These are phyloP conservation scores for Aspergillus neoniger DNA, from an alignment of 2,329 filamentous ascomycete genomes.

Conservation along the genomic window DNA sequence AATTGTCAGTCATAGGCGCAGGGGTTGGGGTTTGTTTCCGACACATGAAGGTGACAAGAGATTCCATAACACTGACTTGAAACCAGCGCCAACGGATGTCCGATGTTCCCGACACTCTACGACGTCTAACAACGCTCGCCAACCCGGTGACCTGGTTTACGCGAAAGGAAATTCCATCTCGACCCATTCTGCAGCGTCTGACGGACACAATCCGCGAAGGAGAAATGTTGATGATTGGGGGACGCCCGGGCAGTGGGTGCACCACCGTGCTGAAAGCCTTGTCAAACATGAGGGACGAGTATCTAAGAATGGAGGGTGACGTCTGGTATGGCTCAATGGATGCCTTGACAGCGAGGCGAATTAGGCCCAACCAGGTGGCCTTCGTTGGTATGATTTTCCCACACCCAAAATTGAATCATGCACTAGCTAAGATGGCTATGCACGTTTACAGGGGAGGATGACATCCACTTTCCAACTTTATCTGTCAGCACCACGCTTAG, in stretches of 20 bases:
- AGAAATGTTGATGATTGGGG: conserved; percentile 78
- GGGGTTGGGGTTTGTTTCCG: too few species aligned
- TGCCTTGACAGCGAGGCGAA: too few species aligned
- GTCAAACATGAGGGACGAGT: conserved; percentile 63
- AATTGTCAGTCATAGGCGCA: too few species aligned
- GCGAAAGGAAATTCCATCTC: not conserved
- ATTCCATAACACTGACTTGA: too few species aligned
- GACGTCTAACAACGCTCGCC: too few species aligned
- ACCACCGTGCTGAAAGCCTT: conserved; percentile 68
- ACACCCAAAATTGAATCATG: not conserved
- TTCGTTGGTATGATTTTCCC: not conserved
- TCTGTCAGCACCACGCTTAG: conserved; percentile 80
- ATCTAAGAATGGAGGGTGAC: conserved; percentile 62
- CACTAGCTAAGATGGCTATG: too few species aligned
- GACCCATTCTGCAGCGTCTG: not conserved
- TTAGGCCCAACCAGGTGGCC: not conserved
- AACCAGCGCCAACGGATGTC: too few species aligned
- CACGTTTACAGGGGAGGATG: conserved; percentile 68
- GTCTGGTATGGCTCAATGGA: not conserved
- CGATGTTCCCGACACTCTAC: too few species aligned
- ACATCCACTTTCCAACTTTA: conserved; percentile 77
- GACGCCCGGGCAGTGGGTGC: conserved; percentile 70
- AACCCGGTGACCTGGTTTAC: too few species aligned
- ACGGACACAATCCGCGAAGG: not conserved
- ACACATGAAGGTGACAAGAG: too few species aligned